Evolutionary conservation across 768 basidiomycete genomes (phyloP), one percentile per base, ranked within the genome.

Genomic region (Podaxis sp.): DNA sequence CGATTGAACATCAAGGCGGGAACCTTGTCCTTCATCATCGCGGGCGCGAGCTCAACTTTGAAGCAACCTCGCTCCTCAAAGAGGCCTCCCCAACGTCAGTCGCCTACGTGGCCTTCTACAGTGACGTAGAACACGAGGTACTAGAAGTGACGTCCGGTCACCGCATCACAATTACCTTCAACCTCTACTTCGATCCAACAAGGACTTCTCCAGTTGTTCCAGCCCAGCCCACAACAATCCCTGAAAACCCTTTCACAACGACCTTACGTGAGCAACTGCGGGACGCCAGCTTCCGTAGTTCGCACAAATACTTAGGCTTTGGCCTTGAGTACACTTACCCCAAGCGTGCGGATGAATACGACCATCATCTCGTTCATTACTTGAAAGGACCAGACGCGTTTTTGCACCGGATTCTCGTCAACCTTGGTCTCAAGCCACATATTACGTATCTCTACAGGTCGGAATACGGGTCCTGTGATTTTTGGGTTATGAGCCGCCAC

Each of bases 1-100:
- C 84, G 15, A 79, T 79, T 0, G 22, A 66, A 0, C 79, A 85
- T 64, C 71, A 80, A 60, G 83, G 83, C 1, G 84, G 83, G 2
- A 68, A 70, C 17, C 74, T 83, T 15, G 56, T 73, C 2, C 70
- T 86, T 0, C 75, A 73, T 11, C 72, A 76, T 52, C 38, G 59
- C 52, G 8, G 72, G 67, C 13, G 62, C 70, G 22, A 77, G 78
- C 46, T 78, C 74, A 74, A 67, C 65, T 0, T 51, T 33, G 33
- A 54, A 24, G 51, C 46, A 2, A 4, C 74, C 80, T 44, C 79
- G 82, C 61, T 77, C 80, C 7, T 68, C 73, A 6, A 52, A 70
- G n/a, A 57, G 67, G 1, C 54, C 63, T 7, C 48, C 59, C 22
- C 44, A 63, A 52, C 46, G 7, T 46, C 72, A 7, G 67, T 74